Percentiles rank a stretch among this genome's conserved stretches.
These are phyloP conservation scores for Lactifluus volemus DNA, from an alignment of 768 basidiomycete genomes.

Conservation along the genomic window DNA sequence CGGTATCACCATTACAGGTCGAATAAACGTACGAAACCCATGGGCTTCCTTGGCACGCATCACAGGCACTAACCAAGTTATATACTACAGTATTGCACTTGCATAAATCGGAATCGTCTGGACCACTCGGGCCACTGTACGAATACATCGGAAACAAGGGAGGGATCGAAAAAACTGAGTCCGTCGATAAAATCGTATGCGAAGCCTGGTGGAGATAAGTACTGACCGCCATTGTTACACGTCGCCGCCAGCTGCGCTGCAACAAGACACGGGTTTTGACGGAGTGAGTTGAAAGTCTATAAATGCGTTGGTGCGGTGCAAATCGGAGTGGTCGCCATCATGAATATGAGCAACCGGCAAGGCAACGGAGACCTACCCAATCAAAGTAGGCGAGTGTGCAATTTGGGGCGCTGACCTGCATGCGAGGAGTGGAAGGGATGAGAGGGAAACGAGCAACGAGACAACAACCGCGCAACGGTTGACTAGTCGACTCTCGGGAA, in stretches of 20 bases:
- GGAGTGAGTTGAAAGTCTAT: slow-evolving; percentile 12
- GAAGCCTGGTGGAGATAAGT: not conserved
- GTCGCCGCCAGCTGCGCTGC: not conserved
- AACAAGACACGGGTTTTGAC: slow-evolving; percentile 7
- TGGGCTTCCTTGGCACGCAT: slow-evolving; percentile 18
- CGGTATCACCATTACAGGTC: not conserved
- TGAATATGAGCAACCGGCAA: not conserved
- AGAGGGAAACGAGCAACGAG: not conserved
- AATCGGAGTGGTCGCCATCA: not conserved
- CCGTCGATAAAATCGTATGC: not conserved
- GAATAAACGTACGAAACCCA: slow-evolving; percentile 13
- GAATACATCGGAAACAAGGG: not conserved
- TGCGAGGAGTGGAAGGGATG: not conserved
- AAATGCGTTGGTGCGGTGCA: not conserved
- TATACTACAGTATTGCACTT: slow-evolving; percentile 25
- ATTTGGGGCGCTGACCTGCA: not conserved
- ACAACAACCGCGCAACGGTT: not conserved
- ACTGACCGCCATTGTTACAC: slow-evolving; percentile 13
- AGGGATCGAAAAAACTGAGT: not conserved
- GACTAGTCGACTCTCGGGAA: not conserved
- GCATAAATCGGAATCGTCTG: slow-evolving; percentile 11
- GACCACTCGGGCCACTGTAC: slow-evolving; percentile 6
- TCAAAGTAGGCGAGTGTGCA: not conserved
- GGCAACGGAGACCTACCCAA: slow-evolving; percentile 9
- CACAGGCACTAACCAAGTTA: slow-evolving; percentile 24